Conservation (phyloP, 306 rosid species). For the Cicer bijugum region DNA sequence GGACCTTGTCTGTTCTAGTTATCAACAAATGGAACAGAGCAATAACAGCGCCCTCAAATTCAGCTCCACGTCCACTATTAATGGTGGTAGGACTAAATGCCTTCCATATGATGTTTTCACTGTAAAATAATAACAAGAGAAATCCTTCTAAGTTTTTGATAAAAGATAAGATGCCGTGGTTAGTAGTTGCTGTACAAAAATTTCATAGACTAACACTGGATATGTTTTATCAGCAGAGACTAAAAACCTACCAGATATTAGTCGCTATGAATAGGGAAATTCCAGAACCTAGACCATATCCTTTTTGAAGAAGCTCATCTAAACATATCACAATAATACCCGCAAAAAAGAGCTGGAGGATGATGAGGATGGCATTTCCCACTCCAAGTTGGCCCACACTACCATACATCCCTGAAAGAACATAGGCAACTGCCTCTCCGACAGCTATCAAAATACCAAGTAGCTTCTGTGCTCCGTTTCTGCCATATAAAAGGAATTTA, state of each 20-base stretch:
- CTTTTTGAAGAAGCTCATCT: conserved; percentile 97
- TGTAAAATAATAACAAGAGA: conserved; percentile 45
- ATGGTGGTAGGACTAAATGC: conserved; percentile 97
- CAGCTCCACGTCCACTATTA: conserved; percentile 95
- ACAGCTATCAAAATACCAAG: conserved; percentile 91
- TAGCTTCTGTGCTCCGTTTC: conserved; percentile 90
- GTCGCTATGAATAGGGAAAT: conserved; percentile 97
- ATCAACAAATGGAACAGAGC: conserved; percentile 90
- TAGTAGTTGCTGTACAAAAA: neutral
- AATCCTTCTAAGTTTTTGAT: conserved; percentile 15
- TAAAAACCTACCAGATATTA: conserved; percentile 77
- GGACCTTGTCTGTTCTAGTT: conserved; percentile 83
- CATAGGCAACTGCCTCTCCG: conserved; percentile 98
- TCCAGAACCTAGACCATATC: conserved; percentile 98
- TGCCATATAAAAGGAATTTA: conserved; percentile 36
- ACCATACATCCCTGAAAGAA: conserved; percentile 94
- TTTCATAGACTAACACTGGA: neutral
- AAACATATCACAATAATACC: conserved; percentile 95
- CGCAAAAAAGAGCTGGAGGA: conserved; percentile 88
- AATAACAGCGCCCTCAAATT: conserved; percentile 94
- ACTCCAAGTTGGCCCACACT: conserved; percentile 98
- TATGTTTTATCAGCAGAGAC: neutral
- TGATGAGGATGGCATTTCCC: conserved; percentile 91
- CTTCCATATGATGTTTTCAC: conserved; percentile 94
- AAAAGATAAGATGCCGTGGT: conserved; percentile 12